Conservation (phyloP, 352 stramenopile species). For the Halophytophthora batemanensis region DNA sequence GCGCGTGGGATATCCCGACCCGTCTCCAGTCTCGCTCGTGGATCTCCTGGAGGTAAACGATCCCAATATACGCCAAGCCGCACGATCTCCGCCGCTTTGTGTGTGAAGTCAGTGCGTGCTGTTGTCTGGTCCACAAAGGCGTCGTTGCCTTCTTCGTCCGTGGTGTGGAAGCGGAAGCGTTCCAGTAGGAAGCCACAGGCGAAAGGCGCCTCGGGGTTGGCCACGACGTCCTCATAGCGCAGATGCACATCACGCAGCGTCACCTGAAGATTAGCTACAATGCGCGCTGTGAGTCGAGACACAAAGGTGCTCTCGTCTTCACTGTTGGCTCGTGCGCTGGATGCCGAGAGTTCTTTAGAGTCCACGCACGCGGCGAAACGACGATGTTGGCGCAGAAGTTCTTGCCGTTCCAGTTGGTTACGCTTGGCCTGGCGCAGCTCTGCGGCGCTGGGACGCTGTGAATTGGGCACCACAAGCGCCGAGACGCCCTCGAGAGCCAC, state of each 20-base stretch:
- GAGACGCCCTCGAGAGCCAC: constrained; percentile 72
- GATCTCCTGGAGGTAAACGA: constrained; percentile 25
- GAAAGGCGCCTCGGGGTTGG: constrained; percentile 61
- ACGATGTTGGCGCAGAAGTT: constrained; percentile 67
- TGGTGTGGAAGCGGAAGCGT: constrained; percentile 69
- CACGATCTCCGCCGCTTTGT: constrained; percentile 59
- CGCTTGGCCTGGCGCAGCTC: constrained; percentile 57
- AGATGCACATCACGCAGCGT: constrained; percentile 72
- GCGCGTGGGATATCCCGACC: constrained; percentile 24
- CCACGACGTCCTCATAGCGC: constrained; percentile 70
- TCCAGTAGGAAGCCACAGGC: constrained; percentile 70
- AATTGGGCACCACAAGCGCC: constrained; percentile 66
- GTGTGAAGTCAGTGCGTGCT: constrained; percentile 38
- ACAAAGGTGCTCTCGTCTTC: constrained; percentile 83
- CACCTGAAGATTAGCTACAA: constrained; percentile 81
- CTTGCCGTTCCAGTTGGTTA: constrained; percentile 60
- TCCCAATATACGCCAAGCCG: constrained; percentile 71
- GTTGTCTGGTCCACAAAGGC: constrained; percentile 64
- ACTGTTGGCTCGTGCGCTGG: too few relatives aligned
- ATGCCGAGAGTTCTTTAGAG: constrained; percentile 7
- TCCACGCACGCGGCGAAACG: constrained; percentile 50
- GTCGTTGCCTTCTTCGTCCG: constrained; percentile 57
- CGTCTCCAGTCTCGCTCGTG: constrained; percentile 35
- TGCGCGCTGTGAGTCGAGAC: constrained; percentile 66
- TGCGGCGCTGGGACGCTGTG: constrained; percentile 37